phyloP scores from a whole-genome alignment of 331 rosid species.

The Saraca asoca region DNA sequence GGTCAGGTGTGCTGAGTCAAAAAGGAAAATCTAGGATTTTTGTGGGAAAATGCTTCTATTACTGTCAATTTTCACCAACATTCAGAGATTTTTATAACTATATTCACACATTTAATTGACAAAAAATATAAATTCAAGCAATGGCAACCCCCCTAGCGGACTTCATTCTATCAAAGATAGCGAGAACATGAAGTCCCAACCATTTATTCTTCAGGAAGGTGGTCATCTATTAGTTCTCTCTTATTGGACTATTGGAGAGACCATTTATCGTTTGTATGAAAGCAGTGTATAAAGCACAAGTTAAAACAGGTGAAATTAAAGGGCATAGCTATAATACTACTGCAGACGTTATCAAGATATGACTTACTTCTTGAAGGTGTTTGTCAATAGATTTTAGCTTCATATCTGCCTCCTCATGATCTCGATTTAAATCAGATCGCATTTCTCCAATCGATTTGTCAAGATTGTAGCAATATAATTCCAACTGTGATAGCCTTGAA shows the following conservation, averaged over 20 bases:
- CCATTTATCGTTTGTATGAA: not conserved
- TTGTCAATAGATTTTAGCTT: conserved; percentile 79
- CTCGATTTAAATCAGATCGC: conserved; percentile 75
- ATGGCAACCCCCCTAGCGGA: too few species aligned
- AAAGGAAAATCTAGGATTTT: not conserved
- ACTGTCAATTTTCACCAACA: not conserved
- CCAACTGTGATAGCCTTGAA: conserved; percentile 83
- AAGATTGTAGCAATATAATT: conserved; percentile 85
- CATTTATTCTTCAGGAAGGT: not conserved
- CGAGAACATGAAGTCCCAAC: not conserved
- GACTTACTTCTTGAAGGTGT: conserved; percentile 82
- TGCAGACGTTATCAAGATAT: conserved; percentile 12
- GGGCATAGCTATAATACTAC: not conserved
- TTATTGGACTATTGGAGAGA: not conserved
- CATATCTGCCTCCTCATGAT: conserved; percentile 73
- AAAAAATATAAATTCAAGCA: too few species aligned
- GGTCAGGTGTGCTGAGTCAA: conserved; percentile 1
- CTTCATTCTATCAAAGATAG: not conserved
- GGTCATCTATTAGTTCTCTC: too few species aligned
- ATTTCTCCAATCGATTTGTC: conserved; percentile 92
- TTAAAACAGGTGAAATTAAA: conserved; percentile 11
- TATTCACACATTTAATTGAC: too few species aligned
- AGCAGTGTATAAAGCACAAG: conserved; percentile 14
- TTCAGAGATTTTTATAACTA: not conserved
- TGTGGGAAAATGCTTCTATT: not conserved